A percentile compares a stretch with the other conserved stretches of the same genome.
Evolutionary conservation across 2,329 filamentous ascomycete species (phyloP).

Genomic region (Nemania sp.): DNA sequence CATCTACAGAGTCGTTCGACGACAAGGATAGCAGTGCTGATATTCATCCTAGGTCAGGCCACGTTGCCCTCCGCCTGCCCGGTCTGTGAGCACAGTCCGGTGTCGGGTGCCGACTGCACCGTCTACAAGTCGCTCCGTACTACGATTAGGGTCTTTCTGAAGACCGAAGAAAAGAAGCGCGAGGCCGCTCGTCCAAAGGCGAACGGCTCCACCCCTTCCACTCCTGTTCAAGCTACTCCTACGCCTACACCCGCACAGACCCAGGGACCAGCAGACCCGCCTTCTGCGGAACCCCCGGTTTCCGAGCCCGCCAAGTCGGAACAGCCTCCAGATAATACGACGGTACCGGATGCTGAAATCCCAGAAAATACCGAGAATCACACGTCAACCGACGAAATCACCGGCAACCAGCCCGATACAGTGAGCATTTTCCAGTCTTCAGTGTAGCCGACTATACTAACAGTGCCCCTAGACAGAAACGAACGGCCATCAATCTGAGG

Average conservation of each 20-base stretch:
- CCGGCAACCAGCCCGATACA: constrained; percentile 2
- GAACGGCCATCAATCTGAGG: constrained; percentile 17
- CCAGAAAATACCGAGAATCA: constrained; percentile 10
- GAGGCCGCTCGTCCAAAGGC: constrained; percentile 62
- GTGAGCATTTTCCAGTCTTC: constrained; percentile 8
- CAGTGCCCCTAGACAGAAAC: constrained; percentile 9
- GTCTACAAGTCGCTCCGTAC: constrained; percentile 89
- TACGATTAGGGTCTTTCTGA: constrained; percentile 87
- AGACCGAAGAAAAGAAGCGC: constrained; percentile 88
- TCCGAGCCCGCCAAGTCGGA: constrained; percentile 18
- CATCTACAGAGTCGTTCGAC: constrained; percentile 13
- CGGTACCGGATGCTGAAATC: constrained; percentile 3
- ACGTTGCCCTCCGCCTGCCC: constrained; percentile 80
- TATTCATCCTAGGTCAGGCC: constrained; percentile 66
- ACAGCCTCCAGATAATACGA: constrained; percentile 14
- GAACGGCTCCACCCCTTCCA: constrained; percentile 45
- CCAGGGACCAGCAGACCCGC: constrained; percentile 30
- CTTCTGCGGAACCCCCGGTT: constrained; percentile 23
- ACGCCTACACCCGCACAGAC: constrained; percentile 41
- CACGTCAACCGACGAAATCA: background rate
- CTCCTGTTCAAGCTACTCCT: constrained; percentile 48
- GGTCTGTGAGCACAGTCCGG: constrained; percentile 87
- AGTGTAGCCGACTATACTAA: constrained; percentile 11
- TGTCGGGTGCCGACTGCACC: constrained; percentile 84
- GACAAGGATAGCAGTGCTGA: background rate